Evolutionary conservation across 441 rosid species (phyloP).

Genomic region (Erysimum cheiri): DNA sequence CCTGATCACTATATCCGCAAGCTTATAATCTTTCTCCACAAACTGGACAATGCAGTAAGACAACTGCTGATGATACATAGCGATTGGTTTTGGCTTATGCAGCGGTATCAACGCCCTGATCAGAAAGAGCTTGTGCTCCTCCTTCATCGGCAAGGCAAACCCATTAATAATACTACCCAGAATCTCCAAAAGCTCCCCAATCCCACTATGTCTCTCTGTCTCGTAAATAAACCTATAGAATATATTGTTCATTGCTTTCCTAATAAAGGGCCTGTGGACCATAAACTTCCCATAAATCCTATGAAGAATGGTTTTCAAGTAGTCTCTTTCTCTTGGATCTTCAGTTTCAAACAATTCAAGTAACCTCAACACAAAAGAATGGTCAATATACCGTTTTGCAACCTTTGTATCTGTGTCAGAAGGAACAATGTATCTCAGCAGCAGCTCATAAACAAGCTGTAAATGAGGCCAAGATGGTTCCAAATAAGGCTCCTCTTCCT

Average conservation of each 20-base stretch:
- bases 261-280: constrained; percentile 86
- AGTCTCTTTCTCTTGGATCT: constrained; percentile 89
- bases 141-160: constrained; percentile 96
- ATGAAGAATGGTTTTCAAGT: constrained; percentile 86
- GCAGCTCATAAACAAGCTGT: constrained; percentile 75
- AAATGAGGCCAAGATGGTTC: constrained; percentile 95
- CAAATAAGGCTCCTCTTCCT: constrained; percentile 86
- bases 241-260: constrained; percentile 82
- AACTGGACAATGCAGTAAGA: constrained; percentile 88
- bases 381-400: constrained; percentile 83
- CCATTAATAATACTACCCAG: constrained; percentile 95
- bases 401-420: constrained; percentile 79
- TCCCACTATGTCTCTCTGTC: constrained; percentile 86
- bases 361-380: constrained; percentile 77
- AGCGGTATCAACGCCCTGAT: constrained; percentile 87
- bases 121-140: constrained; percentile 91
- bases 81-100: constrained; percentile 86
- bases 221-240: constrained; percentile 88
- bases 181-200: constrained; percentile 92
- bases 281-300: constrained; percentile 83
- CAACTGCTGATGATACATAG: constrained; percentile 83
- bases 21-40: constrained; percentile 89
- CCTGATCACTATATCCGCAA: constrained; percentile 86
- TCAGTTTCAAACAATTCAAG: constrained; percentile 89
- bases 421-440: constrained; percentile 70